phyloP scores from a whole-genome alignment of 805 yeast genomes.

The Ogataea saltuana region DNA sequence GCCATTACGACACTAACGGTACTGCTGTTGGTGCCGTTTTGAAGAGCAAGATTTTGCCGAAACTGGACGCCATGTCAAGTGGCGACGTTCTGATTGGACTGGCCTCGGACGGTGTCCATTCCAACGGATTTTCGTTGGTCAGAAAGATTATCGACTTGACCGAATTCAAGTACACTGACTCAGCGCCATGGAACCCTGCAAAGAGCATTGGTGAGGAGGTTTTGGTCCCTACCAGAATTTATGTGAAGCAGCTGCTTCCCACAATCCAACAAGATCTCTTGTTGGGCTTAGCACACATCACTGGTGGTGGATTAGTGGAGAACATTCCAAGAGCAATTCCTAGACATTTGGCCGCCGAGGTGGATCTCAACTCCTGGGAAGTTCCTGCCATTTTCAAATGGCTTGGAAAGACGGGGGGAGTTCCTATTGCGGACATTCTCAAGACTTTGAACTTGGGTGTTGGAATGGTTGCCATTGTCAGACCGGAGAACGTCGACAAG shows the following conservation, averaged over 20 bases:
- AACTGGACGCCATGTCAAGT: conserved; percentile 58
- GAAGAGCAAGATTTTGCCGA: conserved; percentile 74
- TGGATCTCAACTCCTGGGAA: conserved; percentile 79
- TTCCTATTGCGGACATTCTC: conserved; percentile 78
- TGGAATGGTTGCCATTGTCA: conserved; percentile 92
- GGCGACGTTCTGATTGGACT: conserved; percentile 88
- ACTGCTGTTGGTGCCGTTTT: conserved; percentile 97
- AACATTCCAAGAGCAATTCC: conserved; percentile 96
- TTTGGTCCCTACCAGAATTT: conserved; percentile 87
- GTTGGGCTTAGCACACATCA: conserved; percentile 92
- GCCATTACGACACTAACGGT: conserved; percentile 97
- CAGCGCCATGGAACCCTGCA: conserved; percentile 81
- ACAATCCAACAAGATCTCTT: conserved; percentile 66
- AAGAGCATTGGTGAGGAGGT: conserved; percentile 83
- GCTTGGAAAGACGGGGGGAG: conserved; percentile 90
- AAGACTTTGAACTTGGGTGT: conserved; percentile 95
- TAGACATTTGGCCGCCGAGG: conserved; percentile 68
- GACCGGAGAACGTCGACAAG: conserved; percentile 59
- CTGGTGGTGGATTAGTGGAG: conserved; percentile 98
- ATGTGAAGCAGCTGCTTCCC: conserved; percentile 86
- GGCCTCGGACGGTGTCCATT: conserved; percentile 90
- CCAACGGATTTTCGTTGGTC: conserved; percentile 93
- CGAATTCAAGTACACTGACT: conserved; percentile 66
- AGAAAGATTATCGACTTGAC: conserved; percentile 85
- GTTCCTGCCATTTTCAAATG: conserved; percentile 90